These are phyloP conservation scores for Penicillium sclerotigenum DNA, from an alignment of 2,329 filamentous ascomycete species.

Conservation along the genomic window DNA sequence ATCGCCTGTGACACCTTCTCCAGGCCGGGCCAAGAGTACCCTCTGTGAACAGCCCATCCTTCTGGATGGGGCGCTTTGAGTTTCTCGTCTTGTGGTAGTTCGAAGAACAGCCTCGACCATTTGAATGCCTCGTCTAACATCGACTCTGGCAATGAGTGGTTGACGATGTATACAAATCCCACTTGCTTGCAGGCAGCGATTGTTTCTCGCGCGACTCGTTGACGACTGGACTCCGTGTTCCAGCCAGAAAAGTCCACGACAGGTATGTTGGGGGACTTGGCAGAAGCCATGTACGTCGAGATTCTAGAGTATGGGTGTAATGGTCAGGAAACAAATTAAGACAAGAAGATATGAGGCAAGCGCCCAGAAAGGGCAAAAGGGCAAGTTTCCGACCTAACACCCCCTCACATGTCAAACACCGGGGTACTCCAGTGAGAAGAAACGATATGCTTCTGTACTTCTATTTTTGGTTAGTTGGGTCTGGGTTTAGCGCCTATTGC, in stretches of 20 bases:
- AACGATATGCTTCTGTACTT: background rate
- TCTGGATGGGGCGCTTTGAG: slow-evolving; percentile 50
- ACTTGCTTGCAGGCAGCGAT: slow-evolving; percentile 44
- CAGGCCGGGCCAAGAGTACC: slow-evolving; percentile 55
- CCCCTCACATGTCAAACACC: background rate
- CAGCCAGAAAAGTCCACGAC: slow-evolving; percentile 42
- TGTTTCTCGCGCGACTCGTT: slow-evolving; percentile 38
- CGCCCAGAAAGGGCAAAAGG: background rate
- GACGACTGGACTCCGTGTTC: slow-evolving; percentile 29
- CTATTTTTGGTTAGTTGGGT: background rate
- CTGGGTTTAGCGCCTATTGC: background rate
- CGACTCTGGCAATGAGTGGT: slow-evolving; percentile 44
- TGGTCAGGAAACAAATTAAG: background rate
- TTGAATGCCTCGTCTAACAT: slow-evolving; percentile 46
- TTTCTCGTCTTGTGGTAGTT: slow-evolving; percentile 46
- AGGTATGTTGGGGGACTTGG: slow-evolving; percentile 28
- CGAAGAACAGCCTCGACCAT: slow-evolving; percentile 46
- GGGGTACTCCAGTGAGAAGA: background rate
- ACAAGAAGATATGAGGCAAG: background rate
- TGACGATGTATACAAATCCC: slow-evolving; percentile 50
- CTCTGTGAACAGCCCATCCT: slow-evolving; percentile 51
- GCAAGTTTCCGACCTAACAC: background rate
- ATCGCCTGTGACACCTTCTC: slow-evolving; percentile 54
- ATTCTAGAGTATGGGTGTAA: background rate
- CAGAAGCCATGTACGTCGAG: background rate